Evolutionary conservation across 805 yeast species (phyloP), one percentile per base, ranked within the genome.

Genomic region (Ogataea pini): DNA sequence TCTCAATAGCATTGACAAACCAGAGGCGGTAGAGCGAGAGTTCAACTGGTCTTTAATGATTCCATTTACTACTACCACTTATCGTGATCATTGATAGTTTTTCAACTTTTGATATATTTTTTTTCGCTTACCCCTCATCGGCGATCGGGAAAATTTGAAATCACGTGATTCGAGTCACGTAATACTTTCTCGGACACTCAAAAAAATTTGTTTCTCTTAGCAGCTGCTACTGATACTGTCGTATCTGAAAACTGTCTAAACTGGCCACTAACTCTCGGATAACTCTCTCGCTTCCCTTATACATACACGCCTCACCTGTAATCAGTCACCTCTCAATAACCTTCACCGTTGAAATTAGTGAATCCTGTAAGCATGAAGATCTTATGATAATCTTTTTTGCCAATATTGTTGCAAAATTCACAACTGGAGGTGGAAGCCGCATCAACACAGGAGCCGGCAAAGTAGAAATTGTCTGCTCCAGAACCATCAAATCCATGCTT

Each of bases 361-460:
- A 86, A 86, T 0, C 90, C 89, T 16, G 86, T 71, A 42, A 86
- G 64, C 39, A 86, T 60, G 63, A 86, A 86, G 40, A 81, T 71
- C 58, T 76, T 78, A 49, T 65, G 69, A 63, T 84, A 86, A n/a
- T 76, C 73, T 58, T 85, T 85, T 60, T 85, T 83, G 20, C 82
- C 69, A 34, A 86, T 80, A 53, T 77, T 76, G 61, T 86, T 86
- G 47, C 90, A 86, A 76, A 88, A 87, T 59, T 86, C 87, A 89
- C 92, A 87, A 2, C 90, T 88, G 46, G 86, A 79, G 0, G 94
- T 86, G 41, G 86, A 70, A 45, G 91, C 77, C 17, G 94, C 95
- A 63, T 86, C 95, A 42, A 86, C 86, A 67, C 95, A 86, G 2
- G 88, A 81, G 2, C 95, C 95, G 25, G 90, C 88, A 74, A 85